Evolutionary conservation across 495 filamentous ascomycete species (phyloP).

Genomic region (Tuber microsphaerosporum): DNA sequence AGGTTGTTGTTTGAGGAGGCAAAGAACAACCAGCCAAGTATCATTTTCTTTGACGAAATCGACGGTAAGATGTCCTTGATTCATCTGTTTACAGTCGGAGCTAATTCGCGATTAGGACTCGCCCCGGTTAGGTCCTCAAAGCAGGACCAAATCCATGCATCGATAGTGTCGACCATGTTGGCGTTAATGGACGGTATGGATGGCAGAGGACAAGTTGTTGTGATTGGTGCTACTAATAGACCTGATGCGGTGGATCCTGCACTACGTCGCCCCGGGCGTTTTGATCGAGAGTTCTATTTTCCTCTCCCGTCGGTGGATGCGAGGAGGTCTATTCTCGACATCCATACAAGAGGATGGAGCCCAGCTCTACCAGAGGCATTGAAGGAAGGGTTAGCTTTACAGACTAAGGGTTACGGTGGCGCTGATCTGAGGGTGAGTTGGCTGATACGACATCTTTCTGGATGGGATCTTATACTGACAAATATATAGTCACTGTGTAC

Average conservation of each 20-base stretch:
- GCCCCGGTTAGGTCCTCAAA: slow-evolving; percentile 94
- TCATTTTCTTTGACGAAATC: slow-evolving; percentile 99
- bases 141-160: slow-evolving; percentile 96
- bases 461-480: slow-evolving; percentile 3
- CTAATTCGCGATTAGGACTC: slow-evolving; percentile 44
- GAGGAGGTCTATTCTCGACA: slow-evolving; percentile 79
- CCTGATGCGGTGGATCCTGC: slow-evolving; percentile 96
- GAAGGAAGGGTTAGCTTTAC: slow-evolving; percentile 72
- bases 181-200: slow-evolving; percentile 99
- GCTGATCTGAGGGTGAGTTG: slow-evolving; percentile 64
- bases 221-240: slow-evolving; percentile 95
- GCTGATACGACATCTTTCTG: background rate
- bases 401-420: slow-evolving; percentile 94
- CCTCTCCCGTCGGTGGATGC: slow-evolving; percentile 74
- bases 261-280: slow-evolving; percentile 84
- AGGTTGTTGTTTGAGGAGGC: slow-evolving; percentile 93
- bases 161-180: slow-evolving; percentile 89
- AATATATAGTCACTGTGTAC: slow-evolving; percentile 66
- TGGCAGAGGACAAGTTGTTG: slow-evolving; percentile 91
- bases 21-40: slow-evolving; percentile 87
- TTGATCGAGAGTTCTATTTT: slow-evolving; percentile 97
- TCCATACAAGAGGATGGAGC: slow-evolving; percentile 92
- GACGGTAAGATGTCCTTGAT: slow-evolving; percentile 53
- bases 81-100: slow-evolving; percentile 1
- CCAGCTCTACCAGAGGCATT: slow-evolving; percentile 64